phyloP scores from a whole-genome alignment of 129 eudicot species.

The Artemisia tridentata region DNA sequence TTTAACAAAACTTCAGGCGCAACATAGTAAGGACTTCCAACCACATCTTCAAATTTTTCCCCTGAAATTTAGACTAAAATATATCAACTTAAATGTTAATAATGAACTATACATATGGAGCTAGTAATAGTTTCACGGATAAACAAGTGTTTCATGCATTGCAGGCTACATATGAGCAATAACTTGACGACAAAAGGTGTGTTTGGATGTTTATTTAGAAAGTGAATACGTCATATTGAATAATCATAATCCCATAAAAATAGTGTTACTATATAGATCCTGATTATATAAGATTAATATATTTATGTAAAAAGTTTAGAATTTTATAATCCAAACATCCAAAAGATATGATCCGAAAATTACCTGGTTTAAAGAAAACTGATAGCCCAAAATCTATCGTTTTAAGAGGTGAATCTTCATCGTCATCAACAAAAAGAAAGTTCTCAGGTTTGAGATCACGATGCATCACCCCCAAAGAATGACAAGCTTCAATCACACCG shows the following conservation, averaged over 20 bases:
- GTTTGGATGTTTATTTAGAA: too few species aligned
- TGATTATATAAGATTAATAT: too few species aligned
- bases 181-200: too few species aligned
- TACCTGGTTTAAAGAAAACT: slow-evolving; percentile 87
- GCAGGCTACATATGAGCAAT: too few species aligned
- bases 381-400: slow-evolving; percentile 87
- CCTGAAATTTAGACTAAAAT: slow-evolving; percentile 39
- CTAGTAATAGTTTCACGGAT: background rate
- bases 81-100: slow-evolving; percentile 1
- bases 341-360: background rate
- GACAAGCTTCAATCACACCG: slow-evolving; percentile 76
- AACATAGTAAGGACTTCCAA: slow-evolving; percentile 93
- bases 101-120: background rate
- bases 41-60: slow-evolving; percentile 66
- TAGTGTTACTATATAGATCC: too few species aligned
- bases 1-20: slow-evolving; percentile 85
- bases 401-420: slow-evolving; percentile 79
- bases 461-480: slow-evolving; percentile 98
- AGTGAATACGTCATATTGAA: too few species aligned
- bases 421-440: slow-evolving; percentile 67
- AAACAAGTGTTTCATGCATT: background rate
- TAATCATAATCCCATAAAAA: too few species aligned
- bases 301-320: background rate
- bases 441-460: slow-evolving; percentile 94
- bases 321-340: background rate